Conservation (phyloP, 106 monocot species). For the Phalaenopsis equestris region DNA sequence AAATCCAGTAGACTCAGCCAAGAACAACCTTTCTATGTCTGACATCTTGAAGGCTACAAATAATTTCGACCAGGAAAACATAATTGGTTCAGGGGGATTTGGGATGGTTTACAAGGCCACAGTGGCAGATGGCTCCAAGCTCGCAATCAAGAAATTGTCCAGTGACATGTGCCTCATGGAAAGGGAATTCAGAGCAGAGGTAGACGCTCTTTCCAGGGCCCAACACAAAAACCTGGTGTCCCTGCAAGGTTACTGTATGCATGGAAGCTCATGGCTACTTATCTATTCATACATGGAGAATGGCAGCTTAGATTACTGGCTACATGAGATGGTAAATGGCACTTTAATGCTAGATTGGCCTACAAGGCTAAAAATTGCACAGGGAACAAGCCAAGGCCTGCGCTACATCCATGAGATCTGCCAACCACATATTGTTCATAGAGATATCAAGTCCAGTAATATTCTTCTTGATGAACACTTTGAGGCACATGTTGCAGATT, state of each 20-base stretch:
- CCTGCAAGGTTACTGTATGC: constrained; percentile 8
- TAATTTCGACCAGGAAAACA: constrained; percentile 7
- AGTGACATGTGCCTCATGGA: constrained; percentile 12
- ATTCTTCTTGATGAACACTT: constrained; percentile 68
- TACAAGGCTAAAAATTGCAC: constrained; percentile 7
- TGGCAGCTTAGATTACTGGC: constrained; percentile 9
- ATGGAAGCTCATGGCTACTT: constrained; percentile 2
- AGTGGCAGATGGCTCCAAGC: constrained; percentile 1
- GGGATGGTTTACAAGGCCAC: constrained; percentile 11
- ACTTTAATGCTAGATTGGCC: neutral
- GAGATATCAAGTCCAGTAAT: constrained; percentile 97
- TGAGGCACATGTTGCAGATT: constrained; percentile 77
- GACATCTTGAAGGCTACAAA: constrained; percentile 6
- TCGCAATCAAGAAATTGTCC: constrained; percentile 11
- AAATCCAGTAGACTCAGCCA: neutral
- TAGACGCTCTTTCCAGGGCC: constrained; percentile 13
- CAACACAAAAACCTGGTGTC: constrained; percentile 16
- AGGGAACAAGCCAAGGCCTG: constrained; percentile 51
- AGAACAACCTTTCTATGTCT: neutral
- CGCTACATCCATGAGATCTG: constrained; percentile 84
- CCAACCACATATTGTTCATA: constrained; percentile 84
- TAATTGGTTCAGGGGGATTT: constrained; percentile 7
- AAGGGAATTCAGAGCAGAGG: constrained; percentile 17
- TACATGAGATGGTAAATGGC: constrained; percentile 6
- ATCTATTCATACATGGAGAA: constrained; percentile 19